Evolutionary conservation across 306 rosid species (phyloP), one percentile per base, ranked within the genome.

Genomic region (Acacia confusa): DNA sequence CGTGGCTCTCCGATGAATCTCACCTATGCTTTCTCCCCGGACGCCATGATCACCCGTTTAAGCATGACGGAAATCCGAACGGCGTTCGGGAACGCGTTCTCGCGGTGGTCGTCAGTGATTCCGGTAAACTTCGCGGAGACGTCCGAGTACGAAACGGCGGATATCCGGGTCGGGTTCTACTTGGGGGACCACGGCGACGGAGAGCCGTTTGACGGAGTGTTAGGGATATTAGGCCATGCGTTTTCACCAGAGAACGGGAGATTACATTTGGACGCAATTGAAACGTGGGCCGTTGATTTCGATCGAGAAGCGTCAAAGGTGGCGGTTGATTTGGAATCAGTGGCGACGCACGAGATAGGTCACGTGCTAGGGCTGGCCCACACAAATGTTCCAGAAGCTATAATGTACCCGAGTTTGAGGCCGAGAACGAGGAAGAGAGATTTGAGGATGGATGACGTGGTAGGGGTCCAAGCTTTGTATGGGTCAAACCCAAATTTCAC

Each of bases 401-500:
- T 91, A 20, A 91, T 91, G 95, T 91, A 89, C 45, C 92, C 95
- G 30, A 87, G 90, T 60, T 20, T 91, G 89, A 86, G 86, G 63
- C 95, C 95, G 12, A 68, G 95, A 73, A 90, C 80, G 0, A 86
- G 57, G 82, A 89, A 87, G 67, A 82, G 88, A 14, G 90, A 89
- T 36, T 82, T 91, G 13, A 81, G 63, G 38, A 72, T 91, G 2
- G 95, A 91, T 79, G 95, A 91, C 84, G 92, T 91, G 76, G 76
- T 41, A 27, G 95, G 92, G 0, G 88, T 89, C 53, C 95, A 91
- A 36, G 84, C 88, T 1, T 55, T 91, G 40, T 91, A 91, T 20
- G 95, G 91, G 79, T 84, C 91, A n/a, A 91, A 91, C 44, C 94
- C 94, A 13, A 89, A 91, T 74, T 91, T 91, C 91, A 91, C 86